Conservation (phyloP, 2,329 filamentous ascomycete genomes). For the Aspergillus pseudonomiae region DNA sequence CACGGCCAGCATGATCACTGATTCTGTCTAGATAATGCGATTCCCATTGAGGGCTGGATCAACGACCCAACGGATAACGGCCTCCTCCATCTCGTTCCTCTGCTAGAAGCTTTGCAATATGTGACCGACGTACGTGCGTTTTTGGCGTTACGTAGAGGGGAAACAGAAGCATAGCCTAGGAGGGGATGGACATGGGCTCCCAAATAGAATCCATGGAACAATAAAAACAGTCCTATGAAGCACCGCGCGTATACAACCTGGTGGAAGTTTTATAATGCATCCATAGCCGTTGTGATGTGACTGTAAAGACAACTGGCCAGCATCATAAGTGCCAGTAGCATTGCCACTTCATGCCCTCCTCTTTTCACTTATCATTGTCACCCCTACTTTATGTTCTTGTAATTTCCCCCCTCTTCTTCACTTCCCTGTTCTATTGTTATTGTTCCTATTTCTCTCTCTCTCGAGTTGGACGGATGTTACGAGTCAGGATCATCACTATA, state of each 20-base stretch:
- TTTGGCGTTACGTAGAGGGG: conserved; percentile 83
- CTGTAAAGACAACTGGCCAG: conserved; percentile 20
- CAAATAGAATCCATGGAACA: conserved; percentile 2
- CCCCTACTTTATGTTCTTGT: conserved; percentile 3
- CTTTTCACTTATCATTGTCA: conserved; percentile 4
- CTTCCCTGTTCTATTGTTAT: neutral
- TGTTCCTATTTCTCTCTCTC: neutral
- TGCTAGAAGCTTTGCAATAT: conserved; percentile 93
- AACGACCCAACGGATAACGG: conserved; percentile 97
- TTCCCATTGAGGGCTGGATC: conserved; percentile 99
- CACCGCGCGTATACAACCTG: conserved; percentile 3
- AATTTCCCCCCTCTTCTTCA: conserved; percentile 1
- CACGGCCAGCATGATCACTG: conserved; percentile 3
- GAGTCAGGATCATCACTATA: neutral
- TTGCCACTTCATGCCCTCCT: conserved; percentile 20
- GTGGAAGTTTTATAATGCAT: conserved; percentile 19
- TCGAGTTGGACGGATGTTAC: conserved; percentile 7
- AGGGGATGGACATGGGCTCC: neutral
- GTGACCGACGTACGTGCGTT: conserved; percentile 93
- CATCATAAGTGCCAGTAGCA: conserved; percentile 16
- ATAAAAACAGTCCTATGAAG: conserved; percentile 3
- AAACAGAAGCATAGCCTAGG: conserved; percentile 50
- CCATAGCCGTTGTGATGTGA: conserved; percentile 9
- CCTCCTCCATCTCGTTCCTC: conserved; percentile 85
- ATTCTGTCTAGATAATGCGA: conserved; percentile 78